phyloP scores from a whole-genome alignment of 2,329 filamentous ascomycete genomes.

The Botrytis hyacinthi region DNA sequence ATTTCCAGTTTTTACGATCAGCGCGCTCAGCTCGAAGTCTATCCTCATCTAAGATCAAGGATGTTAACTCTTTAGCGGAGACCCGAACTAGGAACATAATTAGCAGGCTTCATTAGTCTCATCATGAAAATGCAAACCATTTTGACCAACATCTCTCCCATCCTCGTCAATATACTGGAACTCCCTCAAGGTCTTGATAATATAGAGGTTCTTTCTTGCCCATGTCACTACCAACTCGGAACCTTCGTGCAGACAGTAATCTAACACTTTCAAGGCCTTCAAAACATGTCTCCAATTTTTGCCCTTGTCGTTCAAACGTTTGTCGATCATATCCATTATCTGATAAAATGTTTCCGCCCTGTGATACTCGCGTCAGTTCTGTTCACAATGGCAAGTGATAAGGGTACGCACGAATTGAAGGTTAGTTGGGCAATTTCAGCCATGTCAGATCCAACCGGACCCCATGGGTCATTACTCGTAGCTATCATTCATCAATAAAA shows the following conservation, averaged over 20 bases:
- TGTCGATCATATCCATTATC: constrained; percentile 99
- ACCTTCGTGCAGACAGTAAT: constrained; percentile 96
- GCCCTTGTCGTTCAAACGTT: constrained; percentile 96
- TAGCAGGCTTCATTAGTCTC: constrained; percentile 30
- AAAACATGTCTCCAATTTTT: constrained; percentile 99
- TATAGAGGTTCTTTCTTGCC: constrained; percentile 97
- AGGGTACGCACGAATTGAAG: constrained; percentile 79
- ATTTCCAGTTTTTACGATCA: constrained; percentile 95
- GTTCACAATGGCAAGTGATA: background rate
- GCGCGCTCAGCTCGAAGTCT: constrained; percentile 83
- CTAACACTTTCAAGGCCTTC: constrained; percentile 94
- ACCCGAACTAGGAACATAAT: constrained; percentile 69
- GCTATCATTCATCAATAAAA: constrained; percentile 55
- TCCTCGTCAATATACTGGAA: constrained; percentile 98
- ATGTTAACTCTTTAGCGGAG: constrained; percentile 92
- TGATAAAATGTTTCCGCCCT: constrained; percentile 96
- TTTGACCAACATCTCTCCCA: constrained; percentile 90
- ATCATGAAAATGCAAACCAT: constrained; percentile 60
- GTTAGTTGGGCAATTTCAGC: constrained; percentile 97
- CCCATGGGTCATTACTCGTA: constrained; percentile 98
- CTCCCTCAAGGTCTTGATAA: constrained; percentile 97
- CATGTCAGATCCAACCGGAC: constrained; percentile 96
- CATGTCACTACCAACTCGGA: constrained; percentile 96
- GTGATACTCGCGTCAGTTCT: constrained; percentile 20
- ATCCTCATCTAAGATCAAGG: constrained; percentile 90